phyloP scores from a whole-genome alignment of 192 early-diverging fungal genomes.

The Piromyces finnis region DNA sequence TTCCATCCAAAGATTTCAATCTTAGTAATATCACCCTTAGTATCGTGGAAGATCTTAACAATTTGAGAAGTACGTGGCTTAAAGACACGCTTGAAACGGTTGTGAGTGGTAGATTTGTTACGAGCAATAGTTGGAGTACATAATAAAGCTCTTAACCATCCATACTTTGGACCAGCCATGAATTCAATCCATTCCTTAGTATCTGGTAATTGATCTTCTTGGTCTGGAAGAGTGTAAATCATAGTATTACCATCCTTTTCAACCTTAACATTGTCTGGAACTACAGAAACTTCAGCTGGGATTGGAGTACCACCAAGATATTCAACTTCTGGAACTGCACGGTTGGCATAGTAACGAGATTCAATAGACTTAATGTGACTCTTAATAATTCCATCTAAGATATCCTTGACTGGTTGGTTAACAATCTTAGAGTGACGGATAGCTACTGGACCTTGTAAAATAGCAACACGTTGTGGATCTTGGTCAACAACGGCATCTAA shows the following conservation, averaged over 20 bases:
- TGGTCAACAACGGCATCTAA: slow-evolving; percentile 63
- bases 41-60: neutral
- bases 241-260: slow-evolving; percentile 14
- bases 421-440: slow-evolving; percentile 47
- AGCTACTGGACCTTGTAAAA: slow-evolving; percentile 80
- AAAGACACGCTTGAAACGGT: neutral
- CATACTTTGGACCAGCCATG: slow-evolving; percentile 49
- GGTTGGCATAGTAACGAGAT: slow-evolving; percentile 45
- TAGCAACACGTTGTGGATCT: slow-evolving; percentile 66
- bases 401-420: slow-evolving; percentile 76
- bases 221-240: slow-evolving; percentile 36
- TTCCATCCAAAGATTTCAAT: neutral
- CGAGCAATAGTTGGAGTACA: slow-evolving; percentile 62
- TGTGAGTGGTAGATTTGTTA: slow-evolving; percentile 17
- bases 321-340: slow-evolving; percentile 55
- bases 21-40: neutral
- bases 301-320: slow-evolving; percentile 30
- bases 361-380: slow-evolving; percentile 58
- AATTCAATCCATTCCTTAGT: slow-evolving; percentile 45
- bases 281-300: slow-evolving; percentile 11
- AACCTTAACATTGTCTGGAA: slow-evolving; percentile 15
- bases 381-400: slow-evolving; percentile 66
- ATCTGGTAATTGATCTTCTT: slow-evolving; percentile 26
- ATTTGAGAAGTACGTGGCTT: neutral
- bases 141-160: slow-evolving; percentile 74